Conservation (phyloP, 495 filamentous ascomycete species). For the Aspergillus mulundensis region DNA sequence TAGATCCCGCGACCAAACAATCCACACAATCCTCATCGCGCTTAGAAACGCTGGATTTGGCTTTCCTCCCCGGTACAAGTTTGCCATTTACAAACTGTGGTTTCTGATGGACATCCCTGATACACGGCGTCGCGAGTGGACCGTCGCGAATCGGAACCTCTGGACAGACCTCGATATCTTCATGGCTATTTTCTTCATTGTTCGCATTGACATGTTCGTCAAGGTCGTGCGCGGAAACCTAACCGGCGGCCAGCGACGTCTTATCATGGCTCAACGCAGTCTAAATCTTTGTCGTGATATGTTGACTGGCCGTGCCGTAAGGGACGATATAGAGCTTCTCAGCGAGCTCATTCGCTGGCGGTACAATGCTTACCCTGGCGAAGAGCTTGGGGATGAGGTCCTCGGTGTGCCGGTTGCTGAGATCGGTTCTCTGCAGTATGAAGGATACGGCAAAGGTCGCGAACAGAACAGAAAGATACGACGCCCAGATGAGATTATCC, state of each 20-base stretch:
- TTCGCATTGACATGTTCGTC: conserved; percentile 60
- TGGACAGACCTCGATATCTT: conserved; percentile 54
- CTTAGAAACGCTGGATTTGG: conserved; percentile 49
- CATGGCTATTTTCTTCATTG: conserved; percentile 50
- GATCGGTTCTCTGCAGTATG: conserved; percentile 2
- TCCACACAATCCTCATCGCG: conserved; percentile 51
- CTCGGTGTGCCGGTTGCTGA: conserved; percentile 4
- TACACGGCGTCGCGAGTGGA: conserved; percentile 40
- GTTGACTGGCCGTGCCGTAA: conserved; percentile 40
- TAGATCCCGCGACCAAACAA: conserved; percentile 39
- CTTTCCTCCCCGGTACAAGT: conserved; percentile 40
- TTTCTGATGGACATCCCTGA: conserved; percentile 59
- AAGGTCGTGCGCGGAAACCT: conserved; percentile 47
- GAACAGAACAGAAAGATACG: conserved; percentile 27
- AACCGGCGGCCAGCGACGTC: conserved; percentile 37
- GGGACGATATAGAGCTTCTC: conserved; percentile 36
- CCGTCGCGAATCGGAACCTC: conserved; percentile 44
- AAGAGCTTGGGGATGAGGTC: conserved; percentile 14
- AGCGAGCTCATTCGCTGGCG: conserved; percentile 40
- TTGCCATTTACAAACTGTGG: conserved; percentile 59
- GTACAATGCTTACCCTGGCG: conserved; percentile 14
- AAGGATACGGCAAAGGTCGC: background rate
- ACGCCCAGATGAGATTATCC: conserved; percentile 54
- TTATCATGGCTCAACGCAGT: conserved; percentile 58
- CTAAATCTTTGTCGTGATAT: conserved; percentile 47